phyloP scores from a whole-genome alignment of 2,329 filamentous ascomycete species.

The Aspergillus novoparasiticus region DNA sequence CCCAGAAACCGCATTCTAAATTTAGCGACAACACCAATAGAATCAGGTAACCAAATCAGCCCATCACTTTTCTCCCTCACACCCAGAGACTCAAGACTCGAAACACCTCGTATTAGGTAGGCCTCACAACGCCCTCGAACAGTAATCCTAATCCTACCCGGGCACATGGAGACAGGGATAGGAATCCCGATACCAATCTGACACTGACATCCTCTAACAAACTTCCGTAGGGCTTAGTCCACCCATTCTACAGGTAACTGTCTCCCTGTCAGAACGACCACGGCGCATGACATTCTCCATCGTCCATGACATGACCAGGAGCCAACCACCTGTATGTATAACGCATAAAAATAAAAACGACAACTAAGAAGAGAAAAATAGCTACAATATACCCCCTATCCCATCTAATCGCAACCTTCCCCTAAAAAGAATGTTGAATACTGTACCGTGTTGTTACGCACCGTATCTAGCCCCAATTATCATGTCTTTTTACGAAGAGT shows the following conservation, averaged over 20 bases:
- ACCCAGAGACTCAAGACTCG: not conserved
- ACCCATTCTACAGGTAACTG: conserved; percentile 2
- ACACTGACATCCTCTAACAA: not conserved
- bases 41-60: not conserved
- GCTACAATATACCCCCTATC: no score
- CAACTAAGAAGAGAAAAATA: not conserved
- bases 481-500: no score
- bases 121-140: not conserved
- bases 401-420: no score
- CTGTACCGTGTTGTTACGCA: not conserved
- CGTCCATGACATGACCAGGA: not conserved
- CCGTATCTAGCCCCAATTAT: not conserved
- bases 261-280: no score
- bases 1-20: no score
- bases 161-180: conserved; percentile 16
- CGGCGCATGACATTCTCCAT: no score
- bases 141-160: not conserved
- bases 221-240: conserved; percentile 12
- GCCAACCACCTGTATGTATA: no score
- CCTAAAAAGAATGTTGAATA: no score
- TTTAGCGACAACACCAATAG: no score
- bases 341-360: not conserved
- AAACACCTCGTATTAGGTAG: not conserved
- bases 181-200: not conserved
- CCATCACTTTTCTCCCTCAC: not conserved